Conservation (phyloP, 176 grass and related monocot species). For the Leersia perrieri region DNA sequence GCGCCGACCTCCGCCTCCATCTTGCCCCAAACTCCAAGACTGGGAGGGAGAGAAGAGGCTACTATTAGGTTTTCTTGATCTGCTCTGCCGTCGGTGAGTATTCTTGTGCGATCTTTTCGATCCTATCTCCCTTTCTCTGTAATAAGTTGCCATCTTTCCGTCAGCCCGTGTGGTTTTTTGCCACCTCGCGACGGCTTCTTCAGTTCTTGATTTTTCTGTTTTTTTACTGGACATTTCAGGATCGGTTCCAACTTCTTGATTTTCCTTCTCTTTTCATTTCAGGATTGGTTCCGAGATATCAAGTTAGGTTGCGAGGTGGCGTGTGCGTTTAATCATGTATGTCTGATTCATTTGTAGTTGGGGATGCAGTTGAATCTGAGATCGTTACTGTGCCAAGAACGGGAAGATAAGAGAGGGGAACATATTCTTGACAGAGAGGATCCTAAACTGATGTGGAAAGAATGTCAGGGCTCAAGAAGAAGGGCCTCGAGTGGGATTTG, state of each 20-base stretch:
- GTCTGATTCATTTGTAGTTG: background rate
- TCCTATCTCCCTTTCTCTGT: background rate
- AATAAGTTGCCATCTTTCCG: background rate
- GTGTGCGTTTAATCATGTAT: background rate
- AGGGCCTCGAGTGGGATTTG: slow-evolving; percentile 51
- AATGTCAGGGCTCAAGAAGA: slow-evolving; percentile 35
- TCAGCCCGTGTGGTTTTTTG: background rate
- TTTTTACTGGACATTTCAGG: background rate
- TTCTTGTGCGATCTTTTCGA: background rate
- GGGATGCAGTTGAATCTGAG: slow-evolving; percentile 13
- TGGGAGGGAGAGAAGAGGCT: background rate
- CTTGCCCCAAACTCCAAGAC: background rate
- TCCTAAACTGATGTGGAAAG: background rate
- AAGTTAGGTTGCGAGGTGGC: background rate
- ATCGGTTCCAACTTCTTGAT: too few relatives aligned
- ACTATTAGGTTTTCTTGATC: slow-evolving; percentile 21
- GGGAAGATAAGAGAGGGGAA: background rate
- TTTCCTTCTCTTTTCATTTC: background rate
- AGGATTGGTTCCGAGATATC: slow-evolving; percentile 7
- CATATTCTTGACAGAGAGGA: background rate
- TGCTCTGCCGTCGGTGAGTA: background rate
- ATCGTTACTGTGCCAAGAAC: background rate
- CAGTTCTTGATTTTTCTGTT: background rate
- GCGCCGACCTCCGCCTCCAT: background rate
- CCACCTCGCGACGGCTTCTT: background rate